phyloP scores from a whole-genome alignment of 768 basidiomycete species.

The Kwoniella heveanensis region DNA sequence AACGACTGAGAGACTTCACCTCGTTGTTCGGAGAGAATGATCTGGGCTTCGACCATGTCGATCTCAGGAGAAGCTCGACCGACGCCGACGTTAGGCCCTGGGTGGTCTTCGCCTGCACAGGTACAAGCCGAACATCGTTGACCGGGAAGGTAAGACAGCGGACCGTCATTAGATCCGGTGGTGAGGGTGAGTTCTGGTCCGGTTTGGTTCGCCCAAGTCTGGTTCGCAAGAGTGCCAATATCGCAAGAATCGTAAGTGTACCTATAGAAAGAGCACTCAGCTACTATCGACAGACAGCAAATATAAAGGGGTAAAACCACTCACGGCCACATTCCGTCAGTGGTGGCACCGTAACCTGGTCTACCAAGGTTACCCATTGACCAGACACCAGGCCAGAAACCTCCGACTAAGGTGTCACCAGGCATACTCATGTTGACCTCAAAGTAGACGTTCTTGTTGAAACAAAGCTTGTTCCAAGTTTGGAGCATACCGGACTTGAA shows the following conservation, averaged over 20 bases:
- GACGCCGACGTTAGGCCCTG: conserved; percentile 68
- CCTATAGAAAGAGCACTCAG: conserved; percentile 6
- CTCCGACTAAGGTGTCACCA: conserved; percentile 44
- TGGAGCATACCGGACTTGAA: conserved; percentile 61
- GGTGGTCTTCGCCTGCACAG: conserved; percentile 81
- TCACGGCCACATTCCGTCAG: conserved; percentile 61
- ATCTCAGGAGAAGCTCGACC: conserved; percentile 89
- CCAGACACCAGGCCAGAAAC: conserved; percentile 63
- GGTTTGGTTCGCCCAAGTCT: conserved; percentile 46
- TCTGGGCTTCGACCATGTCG: conserved; percentile 84
- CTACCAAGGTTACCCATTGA: conserved; percentile 78
- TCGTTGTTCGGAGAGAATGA: conserved; percentile 63
- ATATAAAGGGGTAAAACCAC: no score
- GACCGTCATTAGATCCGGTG: conserved; percentile 44
- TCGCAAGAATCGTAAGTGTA: conserved; percentile 55
- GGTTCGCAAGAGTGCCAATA: conserved; percentile 48
- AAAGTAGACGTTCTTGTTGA: conserved; percentile 77
- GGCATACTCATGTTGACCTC: conserved; percentile 62
- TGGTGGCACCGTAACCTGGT: conserved; percentile 81
- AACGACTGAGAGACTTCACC: conserved; percentile 68
- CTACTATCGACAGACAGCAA: no score
- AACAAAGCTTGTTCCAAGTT: conserved; percentile 82
- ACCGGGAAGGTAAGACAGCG: conserved; percentile 56
- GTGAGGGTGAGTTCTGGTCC: conserved; percentile 48
- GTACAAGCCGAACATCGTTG: conserved; percentile 70